These are phyloP conservation scores for Alternaria solani DNA, from an alignment of 2,329 filamentous ascomycete genomes.

Conservation along the genomic window DNA sequence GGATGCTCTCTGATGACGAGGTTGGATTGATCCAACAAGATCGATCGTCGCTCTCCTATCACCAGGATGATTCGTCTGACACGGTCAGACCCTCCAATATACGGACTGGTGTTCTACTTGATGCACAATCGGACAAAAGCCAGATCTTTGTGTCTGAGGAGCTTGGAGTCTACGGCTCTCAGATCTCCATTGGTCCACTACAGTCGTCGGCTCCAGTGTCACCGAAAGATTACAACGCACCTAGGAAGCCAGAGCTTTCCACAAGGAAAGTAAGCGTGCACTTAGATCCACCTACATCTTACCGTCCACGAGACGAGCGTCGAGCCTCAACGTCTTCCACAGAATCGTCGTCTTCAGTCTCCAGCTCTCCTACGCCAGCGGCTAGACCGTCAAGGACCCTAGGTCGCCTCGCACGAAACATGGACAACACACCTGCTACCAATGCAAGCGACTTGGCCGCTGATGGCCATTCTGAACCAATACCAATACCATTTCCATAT, in stretches of 20 bases:
- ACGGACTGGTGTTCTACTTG: not conserved
- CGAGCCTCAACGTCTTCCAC: not conserved
- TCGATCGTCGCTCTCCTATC: not conserved
- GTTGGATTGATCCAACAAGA: not conserved
- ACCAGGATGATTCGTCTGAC: not conserved
- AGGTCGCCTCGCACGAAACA: not conserved
- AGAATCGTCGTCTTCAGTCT: not conserved
- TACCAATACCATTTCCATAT: constrained; percentile 1
- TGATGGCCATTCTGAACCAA: not conserved
- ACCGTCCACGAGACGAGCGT: not conserved
- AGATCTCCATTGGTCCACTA: not conserved
- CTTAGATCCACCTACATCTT: not conserved
- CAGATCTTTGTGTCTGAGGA: not conserved
- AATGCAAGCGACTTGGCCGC: not conserved
- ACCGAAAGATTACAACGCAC: not conserved
- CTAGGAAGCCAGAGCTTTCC: not conserved
- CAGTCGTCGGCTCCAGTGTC: not conserved
- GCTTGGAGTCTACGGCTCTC: not conserved
- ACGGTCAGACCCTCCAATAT: not conserved
- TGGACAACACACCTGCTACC: not conserved
- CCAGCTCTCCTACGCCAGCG: not conserved
- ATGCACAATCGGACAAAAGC: not conserved
- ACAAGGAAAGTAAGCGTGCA: not conserved
- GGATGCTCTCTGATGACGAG: not conserved
- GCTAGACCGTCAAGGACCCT: not conserved